These are phyloP conservation scores for Auricularia auricula-judae DNA, from an alignment of 768 basidiomycete species.

Conservation along the genomic window DNA sequence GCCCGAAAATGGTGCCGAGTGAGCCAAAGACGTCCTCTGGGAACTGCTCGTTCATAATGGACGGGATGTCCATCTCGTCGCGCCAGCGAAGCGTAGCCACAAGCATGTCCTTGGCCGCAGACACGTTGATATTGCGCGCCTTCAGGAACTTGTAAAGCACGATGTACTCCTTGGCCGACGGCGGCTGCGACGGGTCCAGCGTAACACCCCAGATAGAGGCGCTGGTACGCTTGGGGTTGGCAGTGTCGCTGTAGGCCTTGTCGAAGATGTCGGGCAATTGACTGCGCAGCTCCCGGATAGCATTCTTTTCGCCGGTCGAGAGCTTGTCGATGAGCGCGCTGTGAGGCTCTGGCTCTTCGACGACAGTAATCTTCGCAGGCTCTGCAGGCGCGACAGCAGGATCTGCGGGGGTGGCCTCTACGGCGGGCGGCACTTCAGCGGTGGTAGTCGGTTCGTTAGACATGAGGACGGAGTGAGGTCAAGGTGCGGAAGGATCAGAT, in stretches of 20 bases:
- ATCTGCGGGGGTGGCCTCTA: neutral
- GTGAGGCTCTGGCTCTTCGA: neutral
- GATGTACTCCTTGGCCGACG: slow-evolving; percentile 59
- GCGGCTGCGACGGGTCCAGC: slow-evolving; percentile 51
- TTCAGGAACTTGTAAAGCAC: slow-evolving; percentile 67
- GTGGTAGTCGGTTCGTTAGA: neutral
- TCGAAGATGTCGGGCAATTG: neutral
- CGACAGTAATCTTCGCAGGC: neutral
- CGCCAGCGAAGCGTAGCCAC: slow-evolving; percentile 63
- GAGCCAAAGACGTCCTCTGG: slow-evolving; percentile 52
- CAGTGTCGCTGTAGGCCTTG: neutral
- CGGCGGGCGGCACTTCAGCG: neutral
- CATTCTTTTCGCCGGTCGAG: neutral
- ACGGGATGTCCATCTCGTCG: slow-evolving; percentile 50
- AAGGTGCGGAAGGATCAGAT: neutral
- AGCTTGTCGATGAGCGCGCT: neutral
- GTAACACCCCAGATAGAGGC: slow-evolving; percentile 53
- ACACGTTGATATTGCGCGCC: slow-evolving; percentile 39
- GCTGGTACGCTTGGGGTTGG: neutral
- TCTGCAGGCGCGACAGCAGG: neutral
- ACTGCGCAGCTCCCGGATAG: neutral
- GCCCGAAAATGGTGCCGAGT: slow-evolving; percentile 53
- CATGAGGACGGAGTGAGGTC: neutral
- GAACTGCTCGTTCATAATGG: slow-evolving; percentile 47
- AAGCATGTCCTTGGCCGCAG: slow-evolving; percentile 54